Evolutionary conservation across 495 filamentous ascomycete genomes (phyloP).

Genomic region (Podospora bellae-mahoneyi): DNA sequence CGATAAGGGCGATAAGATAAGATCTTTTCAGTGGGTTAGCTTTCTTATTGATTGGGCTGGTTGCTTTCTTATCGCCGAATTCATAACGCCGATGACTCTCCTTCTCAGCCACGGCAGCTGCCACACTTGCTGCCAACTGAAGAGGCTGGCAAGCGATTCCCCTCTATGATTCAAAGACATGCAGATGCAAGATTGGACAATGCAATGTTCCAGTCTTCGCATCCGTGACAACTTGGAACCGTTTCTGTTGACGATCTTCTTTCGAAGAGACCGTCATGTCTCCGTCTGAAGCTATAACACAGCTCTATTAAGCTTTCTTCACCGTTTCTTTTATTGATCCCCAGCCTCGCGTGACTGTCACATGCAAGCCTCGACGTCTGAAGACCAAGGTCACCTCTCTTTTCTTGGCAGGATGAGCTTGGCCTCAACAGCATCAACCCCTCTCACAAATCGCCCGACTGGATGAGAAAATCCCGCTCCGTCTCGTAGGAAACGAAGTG

Average conservation of each 20-base stretch:
- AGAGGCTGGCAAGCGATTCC: not conserved
- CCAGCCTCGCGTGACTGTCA: not conserved
- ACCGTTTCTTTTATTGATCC: not conserved
- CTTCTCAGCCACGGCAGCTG: not conserved
- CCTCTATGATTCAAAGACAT: not conserved
- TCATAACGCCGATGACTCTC: not conserved
- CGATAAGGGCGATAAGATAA: constrained; percentile 24
- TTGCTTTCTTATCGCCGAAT: not conserved
- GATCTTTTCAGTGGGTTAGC: constrained; percentile 16
- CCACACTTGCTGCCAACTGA: not conserved
- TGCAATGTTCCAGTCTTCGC: not conserved
- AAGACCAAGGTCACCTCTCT: not conserved
- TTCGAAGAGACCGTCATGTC: not conserved
- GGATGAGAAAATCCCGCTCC: not conserved
- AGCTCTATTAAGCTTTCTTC: not conserved
- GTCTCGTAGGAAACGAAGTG: not conserved
- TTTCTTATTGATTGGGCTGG: not conserved
- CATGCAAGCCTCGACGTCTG: not conserved
- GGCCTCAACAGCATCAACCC: constrained; percentile 3
- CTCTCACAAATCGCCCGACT: constrained; percentile 1
- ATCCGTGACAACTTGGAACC: not conserved
- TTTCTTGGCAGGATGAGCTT: constrained; percentile 8
- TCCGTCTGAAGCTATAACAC: not conserved
- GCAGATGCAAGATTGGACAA: too few relatives aligned
- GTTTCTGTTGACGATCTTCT: not conserved